Percentiles rank a stretch among this genome's conserved stretches.
phyloP scores from a whole-genome alignment of 2,329 filamentous ascomycete genomes.

The Colletotrichum graminicola region DNA sequence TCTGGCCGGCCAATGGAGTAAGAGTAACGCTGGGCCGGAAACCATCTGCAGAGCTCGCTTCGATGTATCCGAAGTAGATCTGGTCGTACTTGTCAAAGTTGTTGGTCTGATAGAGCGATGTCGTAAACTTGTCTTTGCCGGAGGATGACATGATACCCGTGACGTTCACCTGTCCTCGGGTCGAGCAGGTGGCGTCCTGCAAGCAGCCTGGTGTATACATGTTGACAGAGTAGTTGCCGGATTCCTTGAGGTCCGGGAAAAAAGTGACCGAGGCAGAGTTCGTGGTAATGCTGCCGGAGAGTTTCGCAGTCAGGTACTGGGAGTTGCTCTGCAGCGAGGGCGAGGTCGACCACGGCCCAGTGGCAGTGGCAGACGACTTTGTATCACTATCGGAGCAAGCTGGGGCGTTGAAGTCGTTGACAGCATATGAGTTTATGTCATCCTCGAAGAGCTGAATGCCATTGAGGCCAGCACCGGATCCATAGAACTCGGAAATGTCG shows the following conservation, averaged over 20 bases:
- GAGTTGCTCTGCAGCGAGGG: slow-evolving; percentile 78
- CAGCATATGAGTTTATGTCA: slow-evolving; percentile 86
- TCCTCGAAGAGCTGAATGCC: slow-evolving; percentile 91
- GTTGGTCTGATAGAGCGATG: slow-evolving; percentile 87
- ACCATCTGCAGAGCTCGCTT: slow-evolving; percentile 72
- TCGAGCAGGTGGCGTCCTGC: slow-evolving; percentile 80
- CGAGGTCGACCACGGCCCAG: slow-evolving; percentile 80
- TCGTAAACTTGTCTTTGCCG: slow-evolving; percentile 63
- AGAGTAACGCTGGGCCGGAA: slow-evolving; percentile 88
- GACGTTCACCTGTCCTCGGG: slow-evolving; percentile 84
- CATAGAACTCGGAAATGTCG: slow-evolving; percentile 90
- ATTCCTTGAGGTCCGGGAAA: slow-evolving; percentile 84
- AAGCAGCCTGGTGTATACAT: slow-evolving; percentile 93
- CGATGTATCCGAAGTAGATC: slow-evolving; percentile 87
- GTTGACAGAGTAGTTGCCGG: slow-evolving; percentile 91
- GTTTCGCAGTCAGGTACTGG: slow-evolving; percentile 79
- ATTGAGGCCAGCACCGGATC: slow-evolving; percentile 83
- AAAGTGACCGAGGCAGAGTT: slow-evolving; percentile 80
- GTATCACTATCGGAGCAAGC: slow-evolving; percentile 72
- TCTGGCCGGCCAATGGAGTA: slow-evolving; percentile 74
- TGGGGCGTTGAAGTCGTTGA: slow-evolving; percentile 90
- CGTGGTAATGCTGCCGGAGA: slow-evolving; percentile 68
- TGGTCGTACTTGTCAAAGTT: slow-evolving; percentile 97
- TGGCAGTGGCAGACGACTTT: slow-evolving; percentile 74
- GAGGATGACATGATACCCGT: slow-evolving; percentile 75